Evolutionary conservation across 2,329 filamentous ascomycete genomes (phyloP).

Genomic region (Cladophialophora chaetospira): DNA sequence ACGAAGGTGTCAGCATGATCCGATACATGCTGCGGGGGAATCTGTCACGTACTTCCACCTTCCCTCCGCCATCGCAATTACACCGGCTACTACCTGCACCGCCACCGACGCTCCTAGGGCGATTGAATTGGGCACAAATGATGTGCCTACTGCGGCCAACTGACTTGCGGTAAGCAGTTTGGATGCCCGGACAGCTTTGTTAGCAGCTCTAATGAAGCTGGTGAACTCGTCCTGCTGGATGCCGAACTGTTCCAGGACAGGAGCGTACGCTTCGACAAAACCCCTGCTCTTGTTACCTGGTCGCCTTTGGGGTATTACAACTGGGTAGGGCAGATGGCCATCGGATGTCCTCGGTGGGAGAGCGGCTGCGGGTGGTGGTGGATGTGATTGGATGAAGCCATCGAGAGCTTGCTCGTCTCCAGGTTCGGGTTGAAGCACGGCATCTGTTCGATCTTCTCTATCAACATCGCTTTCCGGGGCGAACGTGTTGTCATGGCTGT

Average conservation of each 20-base stretch:
- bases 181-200: constrained; percentile 32
- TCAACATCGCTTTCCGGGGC: background rate
- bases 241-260: constrained; percentile 46
- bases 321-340: constrained; percentile 38
- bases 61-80: constrained; percentile 45
- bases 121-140: constrained; percentile 45
- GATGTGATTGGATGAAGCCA: constrained; percentile 2
- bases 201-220: constrained; percentile 50
- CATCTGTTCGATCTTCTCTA: background rate
- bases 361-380: background rate
- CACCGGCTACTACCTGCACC: constrained; percentile 47
- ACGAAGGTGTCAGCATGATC: background rate
- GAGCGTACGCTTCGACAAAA: constrained; percentile 56
- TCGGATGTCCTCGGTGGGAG: background rate
- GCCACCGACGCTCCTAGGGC: constrained; percentile 48
- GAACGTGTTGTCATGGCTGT: background rate
- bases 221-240: constrained; percentile 53
- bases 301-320: constrained; percentile 56
- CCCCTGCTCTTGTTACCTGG: constrained; percentile 52
- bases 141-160: constrained; percentile 40
- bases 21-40: constrained; percentile 4
- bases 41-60: constrained; percentile 36
- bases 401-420: constrained; percentile 2
- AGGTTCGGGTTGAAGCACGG: background rate
- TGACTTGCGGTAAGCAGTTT: constrained; percentile 17